Percentiles rank a stretch among this genome's conserved stretches.
Evolutionary conservation across 2,329 filamentous ascomycete species (phyloP).

Genomic region (Sphaceloma murrayae): DNA sequence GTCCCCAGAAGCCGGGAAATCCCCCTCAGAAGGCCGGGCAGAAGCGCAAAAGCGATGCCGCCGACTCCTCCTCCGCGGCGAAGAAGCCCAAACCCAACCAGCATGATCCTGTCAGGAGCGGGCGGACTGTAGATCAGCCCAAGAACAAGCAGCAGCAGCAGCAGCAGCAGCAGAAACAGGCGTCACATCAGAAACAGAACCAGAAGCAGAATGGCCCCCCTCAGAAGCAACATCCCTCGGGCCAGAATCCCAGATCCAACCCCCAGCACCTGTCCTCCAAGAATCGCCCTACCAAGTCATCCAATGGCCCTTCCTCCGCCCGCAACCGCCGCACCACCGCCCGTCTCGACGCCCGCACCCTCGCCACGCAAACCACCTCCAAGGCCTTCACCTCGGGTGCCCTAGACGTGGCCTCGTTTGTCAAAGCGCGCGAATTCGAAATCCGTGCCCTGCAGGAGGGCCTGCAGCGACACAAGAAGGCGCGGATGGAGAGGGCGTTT

Average conservation of each 20-base stretch:
- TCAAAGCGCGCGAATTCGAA: constrained; percentile 79
- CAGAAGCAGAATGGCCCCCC: too few species aligned
- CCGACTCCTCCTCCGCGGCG: neutral
- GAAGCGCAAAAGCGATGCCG: constrained; percentile 9
- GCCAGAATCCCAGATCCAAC: too few species aligned
- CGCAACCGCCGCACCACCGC: neutral
- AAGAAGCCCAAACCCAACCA: neutral
- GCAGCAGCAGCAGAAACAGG: too few species aligned
- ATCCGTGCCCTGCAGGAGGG: constrained; percentile 75
- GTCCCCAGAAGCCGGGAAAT: neutral
- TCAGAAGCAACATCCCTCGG: too few species aligned
- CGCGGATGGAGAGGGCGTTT: constrained; percentile 63
- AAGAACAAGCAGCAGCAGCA: too few species aligned
- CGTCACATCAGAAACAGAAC: too few species aligned
- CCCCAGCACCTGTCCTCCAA: too few species aligned
- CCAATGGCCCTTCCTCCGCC: too few species aligned
- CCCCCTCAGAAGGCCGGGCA: constrained; percentile 10
- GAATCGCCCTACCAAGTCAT: too few species aligned
- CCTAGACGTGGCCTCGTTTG: constrained; percentile 74
- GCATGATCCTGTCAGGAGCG: neutral
- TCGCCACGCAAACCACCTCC: constrained; percentile 38
- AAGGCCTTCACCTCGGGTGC: constrained; percentile 60
- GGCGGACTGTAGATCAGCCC: too few species aligned
- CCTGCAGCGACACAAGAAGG: constrained; percentile 63
- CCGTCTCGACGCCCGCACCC: constrained; percentile 35